Evolutionary conservation across 805 yeast species (phyloP), one percentile per base, ranked within the genome.

Genomic region (Ogataea naganishii): DNA sequence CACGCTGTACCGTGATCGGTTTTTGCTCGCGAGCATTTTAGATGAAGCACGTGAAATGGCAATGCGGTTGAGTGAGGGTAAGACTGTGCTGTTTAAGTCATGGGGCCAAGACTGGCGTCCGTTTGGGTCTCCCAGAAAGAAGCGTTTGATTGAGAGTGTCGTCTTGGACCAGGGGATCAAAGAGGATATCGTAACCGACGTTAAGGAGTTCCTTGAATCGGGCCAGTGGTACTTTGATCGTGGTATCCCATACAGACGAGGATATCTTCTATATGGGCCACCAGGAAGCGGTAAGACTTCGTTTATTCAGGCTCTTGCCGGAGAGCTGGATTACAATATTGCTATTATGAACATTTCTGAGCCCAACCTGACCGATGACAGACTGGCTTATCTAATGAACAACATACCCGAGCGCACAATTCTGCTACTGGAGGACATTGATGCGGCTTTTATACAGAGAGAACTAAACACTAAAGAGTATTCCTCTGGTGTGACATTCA

Each of bases 91-190:
- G 5, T 92, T 72, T 53, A 84, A 96, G 4, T 81, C 95, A 8
- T 89, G 92, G 84, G 98, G 97, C 1, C 95, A 95, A 18, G 98
- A 92, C 49, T 92, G 98, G 98, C 67, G 97, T 47, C 95, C 95
- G 4, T 92, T 92, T 62, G 98, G 98, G 3, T 88, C 79, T 50
- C 97, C 98, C 2, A 69, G 96, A 38, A 79, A 77, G 44, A 89
- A 89, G 57, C 66, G 98, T 43, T 57, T 80, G 17, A 58, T 89
- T 22, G 89, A 81, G 4, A 81, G 94, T 6, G 98, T 92, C 11
- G 76, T 92, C 16, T 60, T 92, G 31, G 97, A 86, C 52, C 53
- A 66, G 15, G 86, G 83, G 2, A 64, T 92, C 29, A 75, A 75
- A 36, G 82, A 80, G 34, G 42, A 51, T 7, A 73, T 92, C 14